phyloP scores from a whole-genome alignment of 177 flowering plant species.

The Vitis hybrid region DNA sequence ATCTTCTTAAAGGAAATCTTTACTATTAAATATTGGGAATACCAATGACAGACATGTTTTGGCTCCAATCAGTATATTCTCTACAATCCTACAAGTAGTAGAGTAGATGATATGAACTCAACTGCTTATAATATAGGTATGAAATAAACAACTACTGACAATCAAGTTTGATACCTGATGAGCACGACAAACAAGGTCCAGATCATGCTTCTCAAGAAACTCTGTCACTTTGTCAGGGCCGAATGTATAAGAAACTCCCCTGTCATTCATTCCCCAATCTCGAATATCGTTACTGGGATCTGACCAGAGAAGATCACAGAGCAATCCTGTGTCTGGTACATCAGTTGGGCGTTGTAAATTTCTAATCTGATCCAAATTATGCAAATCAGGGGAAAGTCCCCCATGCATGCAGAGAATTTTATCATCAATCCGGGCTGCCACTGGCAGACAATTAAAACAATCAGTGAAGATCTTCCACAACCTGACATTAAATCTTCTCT shows the following conservation, averaged over 20 bases:
- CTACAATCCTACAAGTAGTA: neutral
- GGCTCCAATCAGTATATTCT: neutral
- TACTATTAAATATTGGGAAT: too few relatives aligned
- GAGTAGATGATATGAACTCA: neutral
- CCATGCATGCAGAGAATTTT: constrained; percentile 76
- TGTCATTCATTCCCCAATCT: constrained; percentile 67
- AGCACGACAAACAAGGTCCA: constrained; percentile 66
- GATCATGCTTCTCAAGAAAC: constrained; percentile 57
- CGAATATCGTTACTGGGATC: constrained; percentile 60
- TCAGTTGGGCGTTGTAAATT: constrained; percentile 54
- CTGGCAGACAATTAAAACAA: constrained; percentile 60
- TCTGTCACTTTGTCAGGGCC: constrained; percentile 60
- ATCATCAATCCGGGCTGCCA: constrained; percentile 61
- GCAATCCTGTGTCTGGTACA: constrained; percentile 63
- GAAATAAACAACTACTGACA: too few relatives aligned
- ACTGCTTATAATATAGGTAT: too few relatives aligned
- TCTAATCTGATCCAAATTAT: constrained; percentile 57
- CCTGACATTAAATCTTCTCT: constrained; percentile 56
- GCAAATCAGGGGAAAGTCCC: constrained; percentile 57
- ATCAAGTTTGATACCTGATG: constrained; percentile 46
- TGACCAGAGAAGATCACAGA: constrained; percentile 73
- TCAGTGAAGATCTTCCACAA: constrained; percentile 53
- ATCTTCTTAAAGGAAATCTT: too few relatives aligned
- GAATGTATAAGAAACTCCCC: constrained; percentile 61
- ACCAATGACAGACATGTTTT: too few relatives aligned